These are phyloP conservation scores for Ophiostoma piceae DNA, from an alignment of 2,329 filamentous ascomycete species.

Conservation along the genomic window DNA sequence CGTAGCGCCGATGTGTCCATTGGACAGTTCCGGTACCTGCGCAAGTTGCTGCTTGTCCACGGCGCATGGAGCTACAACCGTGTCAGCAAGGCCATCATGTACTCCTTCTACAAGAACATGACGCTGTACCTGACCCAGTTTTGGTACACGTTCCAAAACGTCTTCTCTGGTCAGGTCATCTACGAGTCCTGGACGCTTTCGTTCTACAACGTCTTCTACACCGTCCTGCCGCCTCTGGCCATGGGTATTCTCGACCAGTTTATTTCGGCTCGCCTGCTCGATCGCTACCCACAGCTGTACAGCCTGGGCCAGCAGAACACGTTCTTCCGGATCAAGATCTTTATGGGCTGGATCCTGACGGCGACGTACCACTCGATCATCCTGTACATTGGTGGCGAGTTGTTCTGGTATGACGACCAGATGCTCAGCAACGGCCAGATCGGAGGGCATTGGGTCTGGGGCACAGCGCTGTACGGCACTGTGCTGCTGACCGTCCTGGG, in stretches of 20 bases:
- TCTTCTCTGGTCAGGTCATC: slow-evolving; percentile 94
- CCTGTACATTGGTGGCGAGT: slow-evolving; percentile 77
- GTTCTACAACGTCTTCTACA: slow-evolving; percentile 99
- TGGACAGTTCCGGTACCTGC: slow-evolving; percentile 89
- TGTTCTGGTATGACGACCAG: slow-evolving; percentile 77
- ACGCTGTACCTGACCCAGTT: slow-evolving; percentile 98
- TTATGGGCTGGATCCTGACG: slow-evolving; percentile 86
- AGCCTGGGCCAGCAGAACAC: slow-evolving; percentile 84
- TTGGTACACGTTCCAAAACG: slow-evolving; percentile 98
- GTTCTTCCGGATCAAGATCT: slow-evolving; percentile 91
- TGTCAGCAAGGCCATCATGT: slow-evolving; percentile 92
- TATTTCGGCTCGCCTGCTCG: slow-evolving; percentile 85
- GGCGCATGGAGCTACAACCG: slow-evolving; percentile 97
- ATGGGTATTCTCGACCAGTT: slow-evolving; percentile 97
- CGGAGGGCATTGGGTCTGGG: slow-evolving; percentile 97
- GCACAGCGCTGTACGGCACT: slow-evolving; percentile 86
- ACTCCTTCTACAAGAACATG: slow-evolving; percentile 99
- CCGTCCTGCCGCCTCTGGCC: slow-evolving; percentile 84
- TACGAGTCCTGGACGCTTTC: slow-evolving; percentile 99
- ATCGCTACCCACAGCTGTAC: slow-evolving; percentile 95
- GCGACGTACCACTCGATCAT: slow-evolving; percentile 94
- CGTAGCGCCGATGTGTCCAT: slow-evolving; percentile 94
- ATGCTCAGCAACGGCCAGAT: slow-evolving; percentile 72
- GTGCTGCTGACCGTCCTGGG: slow-evolving; percentile 90
- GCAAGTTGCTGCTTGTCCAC: slow-evolving; percentile 90